Evolutionary conservation across 495 filamentous ascomycete species (phyloP).

Genomic region (Penicillium malachiteum): DNA sequence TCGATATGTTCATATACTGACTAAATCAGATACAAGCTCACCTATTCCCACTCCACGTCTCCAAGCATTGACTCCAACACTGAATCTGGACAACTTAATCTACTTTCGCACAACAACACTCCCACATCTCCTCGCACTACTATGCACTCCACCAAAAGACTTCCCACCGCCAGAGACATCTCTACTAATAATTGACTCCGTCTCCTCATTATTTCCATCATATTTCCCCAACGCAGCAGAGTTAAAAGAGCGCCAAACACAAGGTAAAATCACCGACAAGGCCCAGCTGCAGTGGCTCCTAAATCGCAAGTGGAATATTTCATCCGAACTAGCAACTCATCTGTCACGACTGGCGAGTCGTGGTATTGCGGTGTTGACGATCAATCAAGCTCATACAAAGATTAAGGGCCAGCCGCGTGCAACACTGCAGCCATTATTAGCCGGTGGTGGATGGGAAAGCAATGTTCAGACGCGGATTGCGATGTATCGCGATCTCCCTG

Average conservation of each 20-base stretch:
- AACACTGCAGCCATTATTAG: slow-evolving; percentile 70
- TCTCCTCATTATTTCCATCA: slow-evolving; percentile 70
- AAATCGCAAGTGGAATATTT: slow-evolving; percentile 60
- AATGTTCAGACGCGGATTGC: slow-evolving; percentile 65
- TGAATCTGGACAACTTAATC: slow-evolving; percentile 31
- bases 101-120: slow-evolving; percentile 56
- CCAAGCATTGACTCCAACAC: slow-evolving; percentile 28
- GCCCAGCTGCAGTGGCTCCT: slow-evolving; percentile 54
- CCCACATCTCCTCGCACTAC: slow-evolving; percentile 73
- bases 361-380: slow-evolving; percentile 63
- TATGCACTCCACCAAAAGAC: slow-evolving; percentile 57
- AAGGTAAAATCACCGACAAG: slow-evolving; percentile 32
- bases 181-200: slow-evolving; percentile 73
- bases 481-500: slow-evolving; percentile 63
- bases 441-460: slow-evolving; percentile 67
- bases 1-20: too few relatives aligned
- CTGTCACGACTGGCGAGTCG: slow-evolving; percentile 69
- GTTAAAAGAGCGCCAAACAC: slow-evolving; percentile 31
- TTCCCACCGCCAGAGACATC: slow-evolving; percentile 60
- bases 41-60: slow-evolving; percentile 43
- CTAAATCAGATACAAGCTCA: slow-evolving; percentile 46
- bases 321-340: slow-evolving; percentile 53
- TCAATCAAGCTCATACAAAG: slow-evolving; percentile 71
- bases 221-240: slow-evolving; percentile 62
- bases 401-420: slow-evolving; percentile 55